These are phyloP conservation scores for Lentinula sp. DNA, from an alignment of 768 basidiomycete species.

Conservation along the genomic window DNA sequence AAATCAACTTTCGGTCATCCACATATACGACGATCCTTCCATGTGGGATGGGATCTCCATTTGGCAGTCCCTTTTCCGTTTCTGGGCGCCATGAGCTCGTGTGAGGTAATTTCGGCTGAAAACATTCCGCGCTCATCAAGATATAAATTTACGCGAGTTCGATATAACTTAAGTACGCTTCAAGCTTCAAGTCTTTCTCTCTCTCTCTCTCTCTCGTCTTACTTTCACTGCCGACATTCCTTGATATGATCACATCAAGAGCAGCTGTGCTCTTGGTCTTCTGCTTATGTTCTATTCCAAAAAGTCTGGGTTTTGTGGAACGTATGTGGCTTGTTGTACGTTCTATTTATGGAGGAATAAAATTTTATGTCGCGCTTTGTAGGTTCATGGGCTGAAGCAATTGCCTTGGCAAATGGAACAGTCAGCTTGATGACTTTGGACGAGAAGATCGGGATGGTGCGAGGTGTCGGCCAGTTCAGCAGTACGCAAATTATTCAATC, in stretches of 20 bases:
- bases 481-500: conserved; percentile 12
- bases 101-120: neutral
- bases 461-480: conserved; percentile 39
- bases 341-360: neutral
- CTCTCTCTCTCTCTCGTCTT: neutral
- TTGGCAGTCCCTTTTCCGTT: neutral
- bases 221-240: neutral
- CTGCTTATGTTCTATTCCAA: neutral
- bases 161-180: neutral
- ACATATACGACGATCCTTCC: neutral
- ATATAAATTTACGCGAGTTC: neutral
- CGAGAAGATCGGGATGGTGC: conserved; percentile 41
- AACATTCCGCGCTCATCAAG: neutral
- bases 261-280: neutral
- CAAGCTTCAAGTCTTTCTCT: neutral
- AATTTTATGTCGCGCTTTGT: neutral
- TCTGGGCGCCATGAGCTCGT: neutral
- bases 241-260: neutral
- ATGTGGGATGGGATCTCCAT: neutral
- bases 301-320: conserved; percentile 1
- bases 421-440: conserved; percentile 34
- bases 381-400: conserved; percentile 44
- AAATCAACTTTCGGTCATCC: neutral
- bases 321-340: neutral
- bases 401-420: conserved; percentile 27